phyloP scores from a whole-genome alignment of 805 yeast species.

The Ogataea pignaliae region DNA sequence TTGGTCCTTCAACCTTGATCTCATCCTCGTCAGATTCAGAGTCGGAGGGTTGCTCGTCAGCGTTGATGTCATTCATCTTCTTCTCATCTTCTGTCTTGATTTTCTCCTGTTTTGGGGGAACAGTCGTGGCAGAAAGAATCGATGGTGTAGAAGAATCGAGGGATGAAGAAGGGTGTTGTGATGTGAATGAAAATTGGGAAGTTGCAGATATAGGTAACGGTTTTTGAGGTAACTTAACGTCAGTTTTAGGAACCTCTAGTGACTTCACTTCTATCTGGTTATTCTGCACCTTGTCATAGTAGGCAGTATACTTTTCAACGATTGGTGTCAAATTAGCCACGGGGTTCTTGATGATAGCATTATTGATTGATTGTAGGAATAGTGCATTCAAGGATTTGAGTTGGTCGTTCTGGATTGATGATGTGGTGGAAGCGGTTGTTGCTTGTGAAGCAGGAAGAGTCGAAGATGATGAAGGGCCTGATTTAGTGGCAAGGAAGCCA shows the following conservation, averaged over 20 bases:
- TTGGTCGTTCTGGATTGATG: conserved; percentile 35
- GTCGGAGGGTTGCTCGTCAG: conserved; percentile 5
- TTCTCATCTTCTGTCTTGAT: not conserved
- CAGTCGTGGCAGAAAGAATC: not conserved
- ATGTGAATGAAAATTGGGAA: not conserved
- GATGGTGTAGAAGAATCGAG: not conserved
- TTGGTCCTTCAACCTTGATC: conserved; percentile 67
- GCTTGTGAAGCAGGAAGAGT: not conserved
- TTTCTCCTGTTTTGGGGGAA: not conserved
- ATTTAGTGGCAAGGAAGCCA: not conserved
- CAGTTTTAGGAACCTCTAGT: conserved; percentile 20
- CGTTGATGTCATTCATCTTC: conserved; percentile 3
- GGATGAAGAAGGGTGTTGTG: conserved; percentile 2
- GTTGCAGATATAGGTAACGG: too few species aligned
- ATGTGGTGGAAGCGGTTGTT: not conserved
- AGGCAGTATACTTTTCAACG: conserved; percentile 55
- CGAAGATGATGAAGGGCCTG: conserved; percentile 1
- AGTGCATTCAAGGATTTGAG: conserved; percentile 62
- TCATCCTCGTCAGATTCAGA: conserved; percentile 43
- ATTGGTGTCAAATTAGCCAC: conserved; percentile 53
- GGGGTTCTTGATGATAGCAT: conserved; percentile 39
- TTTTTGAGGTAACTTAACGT: conserved; percentile 7
- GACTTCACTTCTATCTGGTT: conserved; percentile 22
- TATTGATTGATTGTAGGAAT: conserved; percentile 46
- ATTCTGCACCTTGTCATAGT: conserved; percentile 37